Evolutionary conservation across 75 land plant genomes (phyloP), one percentile per base, ranked within the genome.

Genomic region (Picea sitchensis): DNA sequence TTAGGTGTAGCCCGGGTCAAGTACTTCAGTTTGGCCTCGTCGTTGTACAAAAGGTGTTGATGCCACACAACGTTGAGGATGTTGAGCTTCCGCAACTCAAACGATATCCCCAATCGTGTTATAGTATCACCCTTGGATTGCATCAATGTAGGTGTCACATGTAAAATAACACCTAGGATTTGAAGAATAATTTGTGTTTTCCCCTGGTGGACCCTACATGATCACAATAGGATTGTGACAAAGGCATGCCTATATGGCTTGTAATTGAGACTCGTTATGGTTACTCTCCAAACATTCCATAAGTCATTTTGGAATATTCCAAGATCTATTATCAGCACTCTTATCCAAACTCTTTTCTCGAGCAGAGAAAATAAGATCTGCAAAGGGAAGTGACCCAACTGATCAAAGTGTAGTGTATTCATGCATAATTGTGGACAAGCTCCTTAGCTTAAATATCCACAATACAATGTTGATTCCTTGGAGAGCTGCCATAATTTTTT

Each of bases 111-210:
- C 26, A 71, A 38, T n/a, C 20, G 13, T 4, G 2, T 76, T 85
- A 95, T 26, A 26, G 26, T 26, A 26, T 26, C 26, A 26, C 26
- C 26, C 98, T 78, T 93, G 65, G 88, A 78, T 17, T 83, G 87
- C 79, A 87, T 68, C 83, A 86, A 93, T 73, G 84, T 84, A 75
- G 98, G 93, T 78, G 89, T 82, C 73, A 98, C 88, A 89, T 96
- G 99, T 76, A 95, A 82, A 79, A 93, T 82, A 60, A 95, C 98
- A 87, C 98, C 93, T 23, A 97, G 91, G 69, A 97, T 88, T 44
- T 96, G 98, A 81, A 95, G 91, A 78, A 97, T 95, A 14, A 98
- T 97, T 78, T 97, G 98, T 84, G 99, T 97, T 79, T 97, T 97
- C 76, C 99, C 99, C 99, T 59, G 99, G 99, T 4, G 99, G 99